phyloP scores from a whole-genome alignment of 2,329 filamentous ascomycete genomes.

The Aspergillus vadensis region DNA sequence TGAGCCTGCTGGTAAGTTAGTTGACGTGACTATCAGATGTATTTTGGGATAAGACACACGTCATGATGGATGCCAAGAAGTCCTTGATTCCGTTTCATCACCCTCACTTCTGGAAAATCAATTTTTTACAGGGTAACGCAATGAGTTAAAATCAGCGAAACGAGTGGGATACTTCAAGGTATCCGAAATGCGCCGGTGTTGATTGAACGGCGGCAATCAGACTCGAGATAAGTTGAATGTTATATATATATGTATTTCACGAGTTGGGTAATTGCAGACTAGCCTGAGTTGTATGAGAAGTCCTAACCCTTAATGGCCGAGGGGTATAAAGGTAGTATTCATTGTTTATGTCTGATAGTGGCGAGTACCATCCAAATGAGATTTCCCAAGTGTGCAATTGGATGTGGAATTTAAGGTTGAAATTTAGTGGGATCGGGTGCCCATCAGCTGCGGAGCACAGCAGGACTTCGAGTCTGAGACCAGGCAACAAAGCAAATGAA shows the following conservation, averaged over 20 bases:
- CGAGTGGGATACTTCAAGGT: not conserved
- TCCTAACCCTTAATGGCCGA: not conserved
- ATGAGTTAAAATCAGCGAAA: slow-evolving; percentile 1
- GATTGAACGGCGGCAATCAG: not conserved
- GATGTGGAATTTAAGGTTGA: not conserved
- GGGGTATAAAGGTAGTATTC: not conserved
- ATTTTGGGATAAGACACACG: slow-evolving; percentile 18
- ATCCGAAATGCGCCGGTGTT: not conserved
- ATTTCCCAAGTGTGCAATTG: not conserved
- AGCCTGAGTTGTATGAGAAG: not conserved
- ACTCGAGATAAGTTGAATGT: not conserved
- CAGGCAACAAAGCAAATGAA: not conserved
- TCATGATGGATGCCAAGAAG: slow-evolving; percentile 19
- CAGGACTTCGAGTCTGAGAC: not conserved
- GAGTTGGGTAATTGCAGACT: not conserved
- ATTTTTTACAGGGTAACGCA: not conserved
- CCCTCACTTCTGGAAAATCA: not conserved
- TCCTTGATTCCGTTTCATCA: not conserved
- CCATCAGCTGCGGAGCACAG: not conserved
- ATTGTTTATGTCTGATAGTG: not conserved
- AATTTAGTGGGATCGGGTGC: not conserved
- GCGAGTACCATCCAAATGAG: not conserved
- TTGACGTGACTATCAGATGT: slow-evolving; percentile 3
- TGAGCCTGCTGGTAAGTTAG: slow-evolving; percentile 38
- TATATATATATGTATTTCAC: not conserved